A percentile compares a stretch with the other conserved stretches of the same genome.
phyloP scores from a whole-genome alignment of 2,329 filamentous ascomycete genomes.

The Arthrinium phaeospermum region DNA sequence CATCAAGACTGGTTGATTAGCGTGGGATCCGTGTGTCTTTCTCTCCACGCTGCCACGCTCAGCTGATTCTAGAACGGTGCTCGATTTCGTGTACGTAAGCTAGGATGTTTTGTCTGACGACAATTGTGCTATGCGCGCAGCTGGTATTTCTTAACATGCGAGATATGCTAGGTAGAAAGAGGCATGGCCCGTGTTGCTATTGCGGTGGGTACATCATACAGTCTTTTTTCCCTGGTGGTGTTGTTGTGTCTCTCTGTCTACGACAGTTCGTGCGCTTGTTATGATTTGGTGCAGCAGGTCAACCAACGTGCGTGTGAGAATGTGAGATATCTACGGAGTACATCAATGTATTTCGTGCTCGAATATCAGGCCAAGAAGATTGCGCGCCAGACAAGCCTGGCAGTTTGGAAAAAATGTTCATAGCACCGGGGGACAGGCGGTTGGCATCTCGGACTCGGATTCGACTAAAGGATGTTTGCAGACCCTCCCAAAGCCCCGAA shows the following conservation, averaged over 20 bases:
- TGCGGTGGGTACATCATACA: not conserved
- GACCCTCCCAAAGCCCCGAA: not conserved
- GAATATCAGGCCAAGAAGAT: not conserved
- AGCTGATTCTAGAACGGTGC: not conserved
- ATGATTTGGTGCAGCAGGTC: not conserved
- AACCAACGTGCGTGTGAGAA: not conserved
- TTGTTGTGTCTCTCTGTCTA: not conserved
- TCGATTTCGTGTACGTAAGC: constrained; percentile 4
- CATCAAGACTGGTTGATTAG: constrained; percentile 15
- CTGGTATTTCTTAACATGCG: not conserved
- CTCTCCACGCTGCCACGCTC: not conserved
- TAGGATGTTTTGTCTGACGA: not conserved
- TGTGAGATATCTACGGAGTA: not conserved
- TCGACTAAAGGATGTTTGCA: not conserved
- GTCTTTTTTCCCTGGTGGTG: not conserved
- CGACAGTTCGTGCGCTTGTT: not conserved
- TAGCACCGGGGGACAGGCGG: not conserved
- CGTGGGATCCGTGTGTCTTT: not conserved
- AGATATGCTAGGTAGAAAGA: not conserved
- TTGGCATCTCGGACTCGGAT: not conserved
- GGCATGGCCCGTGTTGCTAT: not conserved
- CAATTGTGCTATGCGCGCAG: not conserved
- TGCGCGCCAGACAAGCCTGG: not conserved
- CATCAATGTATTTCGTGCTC: not conserved
- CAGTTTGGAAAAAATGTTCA: not conserved